A percentile compares a stretch with the other conserved stretches of the same genome.
phyloP scores from a whole-genome alignment of 257 asterid genomes.

The Lycium ferocissimum region DNA sequence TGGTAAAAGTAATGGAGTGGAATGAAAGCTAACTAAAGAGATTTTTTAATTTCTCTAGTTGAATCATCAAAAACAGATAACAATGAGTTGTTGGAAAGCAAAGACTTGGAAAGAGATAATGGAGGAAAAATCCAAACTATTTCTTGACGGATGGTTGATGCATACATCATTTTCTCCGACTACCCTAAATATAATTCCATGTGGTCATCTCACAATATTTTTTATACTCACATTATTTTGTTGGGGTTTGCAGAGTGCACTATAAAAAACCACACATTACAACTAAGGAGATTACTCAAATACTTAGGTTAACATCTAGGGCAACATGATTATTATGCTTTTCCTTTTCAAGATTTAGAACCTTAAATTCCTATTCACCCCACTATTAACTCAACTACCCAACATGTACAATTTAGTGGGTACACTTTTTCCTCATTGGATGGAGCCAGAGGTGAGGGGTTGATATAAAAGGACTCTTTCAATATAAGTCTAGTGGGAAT shows the following conservation, averaged over 20 bases:
- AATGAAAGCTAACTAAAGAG: constrained; percentile 23
- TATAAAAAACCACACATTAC: constrained; percentile 14
- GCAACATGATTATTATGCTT: constrained; percentile 14
- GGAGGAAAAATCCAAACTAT: constrained; percentile 27
- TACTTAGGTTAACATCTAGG: background rate
- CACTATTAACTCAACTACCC: constrained; percentile 21
- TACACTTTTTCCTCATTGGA: constrained; percentile 27
- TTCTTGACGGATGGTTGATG: constrained; percentile 4
- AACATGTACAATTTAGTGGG: constrained; percentile 28
- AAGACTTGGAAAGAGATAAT: constrained; percentile 12
- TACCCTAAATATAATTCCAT: constrained; percentile 4
- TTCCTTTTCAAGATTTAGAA: constrained; percentile 27
- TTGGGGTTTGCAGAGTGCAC: background rate
- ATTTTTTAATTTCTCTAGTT: constrained; percentile 16
- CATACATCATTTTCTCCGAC: constrained; percentile 28
- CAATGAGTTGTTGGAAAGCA: constrained; percentile 11
- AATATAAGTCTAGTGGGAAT: constrained; percentile 24
- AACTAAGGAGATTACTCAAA: constrained; percentile 7
- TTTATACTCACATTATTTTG: background rate
- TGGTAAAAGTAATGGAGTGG: constrained; percentile 23
- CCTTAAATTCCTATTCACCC: constrained; percentile 5
- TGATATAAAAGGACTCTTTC: background rate
- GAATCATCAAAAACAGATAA: constrained; percentile 10
- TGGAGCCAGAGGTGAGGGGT: background rate
- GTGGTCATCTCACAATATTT: constrained; percentile 28